phyloP scores from a whole-genome alignment of 2,329 filamentous ascomycete genomes.

The Diaporthe ampelina region DNA sequence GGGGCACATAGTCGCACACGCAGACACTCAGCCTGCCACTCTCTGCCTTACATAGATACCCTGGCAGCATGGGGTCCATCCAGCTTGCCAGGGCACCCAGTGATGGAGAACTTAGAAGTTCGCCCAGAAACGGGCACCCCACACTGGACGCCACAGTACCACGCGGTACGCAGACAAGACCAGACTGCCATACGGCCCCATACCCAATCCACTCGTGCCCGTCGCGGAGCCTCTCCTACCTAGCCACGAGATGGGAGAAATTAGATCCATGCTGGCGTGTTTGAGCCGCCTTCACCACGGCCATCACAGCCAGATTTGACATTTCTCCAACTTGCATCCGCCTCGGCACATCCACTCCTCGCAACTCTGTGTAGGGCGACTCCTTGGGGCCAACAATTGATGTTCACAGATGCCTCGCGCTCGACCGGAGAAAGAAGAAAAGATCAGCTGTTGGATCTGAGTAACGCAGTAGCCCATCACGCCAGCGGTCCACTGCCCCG shows the following conservation, averaged over 20 bases:
- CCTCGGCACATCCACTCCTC: neutral
- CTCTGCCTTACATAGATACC: conserved; percentile 18
- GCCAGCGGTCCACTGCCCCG: conserved; percentile 13
- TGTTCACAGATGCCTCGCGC: neutral
- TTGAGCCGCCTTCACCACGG: conserved; percentile 13
- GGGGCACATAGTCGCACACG: conserved; percentile 8
- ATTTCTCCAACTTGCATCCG: neutral
- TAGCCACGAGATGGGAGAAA: conserved; percentile 28
- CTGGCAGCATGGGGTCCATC: neutral
- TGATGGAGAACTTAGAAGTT: neutral
- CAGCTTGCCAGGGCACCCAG: neutral
- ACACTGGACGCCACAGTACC: conserved; percentile 6
- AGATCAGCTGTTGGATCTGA: conserved; percentile 24
- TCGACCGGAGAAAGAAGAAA: neutral
- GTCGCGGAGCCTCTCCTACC: conserved; percentile 25
- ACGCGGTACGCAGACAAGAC: neutral
- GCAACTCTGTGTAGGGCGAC: neutral
- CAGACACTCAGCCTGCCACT: neutral
- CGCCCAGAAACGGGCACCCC: conserved; percentile 8
- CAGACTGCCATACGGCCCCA: neutral
- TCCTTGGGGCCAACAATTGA: neutral
- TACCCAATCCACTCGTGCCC: conserved; percentile 15
- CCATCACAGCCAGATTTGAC: conserved; percentile 1
- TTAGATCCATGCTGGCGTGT: conserved; percentile 30
- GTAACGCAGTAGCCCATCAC: conserved; percentile 28